Base-by-base conservation (phyloP, 352 stramenopile genomes). In the Phytophthora megakarya region DNA sequence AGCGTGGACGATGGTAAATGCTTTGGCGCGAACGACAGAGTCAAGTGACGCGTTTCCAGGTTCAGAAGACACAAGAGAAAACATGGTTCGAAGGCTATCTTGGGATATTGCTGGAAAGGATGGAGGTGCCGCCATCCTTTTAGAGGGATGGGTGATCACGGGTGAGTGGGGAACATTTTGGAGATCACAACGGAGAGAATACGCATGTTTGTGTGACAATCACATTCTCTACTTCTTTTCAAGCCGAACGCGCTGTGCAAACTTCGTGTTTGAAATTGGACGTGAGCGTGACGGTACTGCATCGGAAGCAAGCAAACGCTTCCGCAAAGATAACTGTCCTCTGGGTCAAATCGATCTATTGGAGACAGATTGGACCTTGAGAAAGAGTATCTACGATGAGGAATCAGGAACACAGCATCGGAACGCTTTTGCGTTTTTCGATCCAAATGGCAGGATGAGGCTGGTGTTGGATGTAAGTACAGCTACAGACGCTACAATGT, bases 351-450 rank as follows among this genome's bases (percentile, higher is more conserved):
- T 89, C 23, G 73, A 89, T 58, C 61, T 90, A 23, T 64, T 64
- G 1, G 49, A 72, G 7, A 74, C 38, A 8, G 64, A 77, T 15
- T 90, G 80, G 83, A 78, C 53, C 16, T 75, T 90, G 19, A 72
- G 80, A n/a, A 73, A 70, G 59, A 70, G 59, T 12, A 48, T 48
- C 21, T 72, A 75, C 54, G 73, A 67, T 7, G 80, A 79, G 16
- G 55, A 47, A 2, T 30, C 56, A 9, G 35, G 35, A 23, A 30
- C 62, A 9, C 18, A 44, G 5, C 49, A 70, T 42, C 80, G 83
- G 12, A 65, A 89, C 38, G 82, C 80, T n/a, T 84, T 92, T 19
- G 83, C 83, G 0, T 73, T 92, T 8, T 90, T 92, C 55, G 83
- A 89, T 39, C n/a, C 40, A 26, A 49, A 57, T 1, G 74, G 73